Percentiles rank a stretch among this genome's conserved stretches.
Evolutionary conservation across 2,329 filamentous ascomycete species (phyloP).

Genomic region (Stachybotrys elegans): DNA sequence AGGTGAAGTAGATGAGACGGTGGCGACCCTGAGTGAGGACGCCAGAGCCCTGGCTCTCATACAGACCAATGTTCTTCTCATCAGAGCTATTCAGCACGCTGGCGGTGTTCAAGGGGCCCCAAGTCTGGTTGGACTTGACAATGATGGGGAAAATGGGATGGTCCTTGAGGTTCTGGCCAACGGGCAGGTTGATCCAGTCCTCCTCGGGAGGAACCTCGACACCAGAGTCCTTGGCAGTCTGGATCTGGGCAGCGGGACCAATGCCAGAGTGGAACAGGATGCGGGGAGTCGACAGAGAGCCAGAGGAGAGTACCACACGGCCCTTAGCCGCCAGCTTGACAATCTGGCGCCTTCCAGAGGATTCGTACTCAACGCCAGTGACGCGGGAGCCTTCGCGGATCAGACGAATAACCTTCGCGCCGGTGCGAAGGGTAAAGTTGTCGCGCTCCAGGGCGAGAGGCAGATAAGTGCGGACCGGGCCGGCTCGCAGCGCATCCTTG

Average conservation of each 20-base stretch:
- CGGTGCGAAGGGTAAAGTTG: slow-evolving; percentile 62
- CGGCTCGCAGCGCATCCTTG: slow-evolving; percentile 56
- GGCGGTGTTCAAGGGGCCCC: slow-evolving; percentile 17
- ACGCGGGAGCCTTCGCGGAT: slow-evolving; percentile 55
- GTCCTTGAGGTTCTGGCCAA: slow-evolving; percentile 52
- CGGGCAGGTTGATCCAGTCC: slow-evolving; percentile 52
- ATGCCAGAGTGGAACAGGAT: slow-evolving; percentile 57
- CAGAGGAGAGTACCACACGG: slow-evolving; percentile 61
- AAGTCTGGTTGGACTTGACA: slow-evolving; percentile 28
- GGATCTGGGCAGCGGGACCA: slow-evolving; percentile 48
- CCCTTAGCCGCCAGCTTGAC: slow-evolving; percentile 56
- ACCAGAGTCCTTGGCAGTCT: slow-evolving; percentile 45
- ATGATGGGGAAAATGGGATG: slow-evolving; percentile 35
- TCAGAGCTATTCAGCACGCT: slow-evolving; percentile 15
- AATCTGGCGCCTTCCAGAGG: slow-evolving; percentile 46
- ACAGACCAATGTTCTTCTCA: slow-evolving; percentile 38
- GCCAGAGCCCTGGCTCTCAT: slow-evolving; percentile 46
- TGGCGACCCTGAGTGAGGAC: slow-evolving; percentile 61
- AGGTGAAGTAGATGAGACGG: slow-evolving; percentile 50
- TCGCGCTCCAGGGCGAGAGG: slow-evolving; percentile 50
- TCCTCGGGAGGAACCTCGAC: slow-evolving; percentile 41
- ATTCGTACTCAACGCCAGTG: slow-evolving; percentile 60
- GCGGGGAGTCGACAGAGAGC: slow-evolving; percentile 62
- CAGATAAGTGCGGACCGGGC: slow-evolving; percentile 68
- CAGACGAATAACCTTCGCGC: slow-evolving; percentile 59